A percentile compares a stretch with the other conserved stretches of the same genome.
These are phyloP conservation scores for Hyphopichia burtonii DNA, from an alignment of 1,139 yeast genomes.

Conservation along the genomic window DNA sequence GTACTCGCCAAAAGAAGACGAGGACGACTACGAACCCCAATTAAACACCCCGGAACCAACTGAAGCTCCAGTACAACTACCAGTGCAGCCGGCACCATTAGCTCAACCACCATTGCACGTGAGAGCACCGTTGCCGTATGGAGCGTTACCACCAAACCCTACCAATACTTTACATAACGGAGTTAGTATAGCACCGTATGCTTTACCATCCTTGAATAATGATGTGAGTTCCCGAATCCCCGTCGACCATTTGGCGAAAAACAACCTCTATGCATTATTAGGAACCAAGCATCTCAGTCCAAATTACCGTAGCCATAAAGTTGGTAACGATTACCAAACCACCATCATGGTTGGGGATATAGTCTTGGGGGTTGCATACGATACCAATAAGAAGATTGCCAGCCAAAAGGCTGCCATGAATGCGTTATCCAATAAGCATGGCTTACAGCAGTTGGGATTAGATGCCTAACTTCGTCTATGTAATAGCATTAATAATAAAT, in stretches of 20 bases:
- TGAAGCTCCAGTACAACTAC: neutral
- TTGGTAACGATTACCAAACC: conserved; percentile 21
- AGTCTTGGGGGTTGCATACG: conserved; percentile 33
- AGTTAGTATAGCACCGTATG: neutral
- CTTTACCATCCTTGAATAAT: conserved; percentile 2
- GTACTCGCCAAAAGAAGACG: neutral
- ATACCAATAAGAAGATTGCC: conserved; percentile 28
- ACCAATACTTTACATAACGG: neutral
- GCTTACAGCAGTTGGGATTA: conserved; percentile 16
- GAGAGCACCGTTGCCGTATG: conserved; percentile 4
- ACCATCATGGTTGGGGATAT: conserved; percentile 24
- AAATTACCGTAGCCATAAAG: conserved; percentile 16
- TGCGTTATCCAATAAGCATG: conserved; percentile 22
- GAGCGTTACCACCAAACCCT: conserved; percentile 4
- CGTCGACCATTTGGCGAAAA: conserved; percentile 23
- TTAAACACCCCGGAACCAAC: neutral
- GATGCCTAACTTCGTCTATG: no score
- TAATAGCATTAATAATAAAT: no score
- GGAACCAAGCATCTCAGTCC: conserved; percentile 23
- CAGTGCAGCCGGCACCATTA: conserved; percentile 1
- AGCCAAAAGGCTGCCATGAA: conserved; percentile 32
- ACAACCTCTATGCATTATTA: conserved; percentile 24
- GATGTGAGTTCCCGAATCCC: conserved; percentile 2
- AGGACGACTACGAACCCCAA: conserved; percentile 1
- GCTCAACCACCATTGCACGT: neutral